A percentile compares a stretch with the other conserved stretches of the same genome.
These are phyloP conservation scores for Coniella lustricola DNA, from an alignment of 2,329 filamentous ascomycete species.

Conservation along the genomic window DNA sequence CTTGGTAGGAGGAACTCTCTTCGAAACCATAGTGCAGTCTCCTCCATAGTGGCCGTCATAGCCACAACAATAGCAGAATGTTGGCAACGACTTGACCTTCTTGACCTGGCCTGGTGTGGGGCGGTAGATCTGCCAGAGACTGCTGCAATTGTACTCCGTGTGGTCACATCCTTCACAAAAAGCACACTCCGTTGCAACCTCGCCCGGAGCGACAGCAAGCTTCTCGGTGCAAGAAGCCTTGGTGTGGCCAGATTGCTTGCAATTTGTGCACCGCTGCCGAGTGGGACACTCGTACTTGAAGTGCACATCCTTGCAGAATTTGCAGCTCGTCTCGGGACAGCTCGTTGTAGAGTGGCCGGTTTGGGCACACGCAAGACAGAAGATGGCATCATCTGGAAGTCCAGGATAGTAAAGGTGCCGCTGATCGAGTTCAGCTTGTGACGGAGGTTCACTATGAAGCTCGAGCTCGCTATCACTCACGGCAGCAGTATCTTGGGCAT, in stretches of 20 bases:
- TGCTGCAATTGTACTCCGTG: conserved; percentile 51
- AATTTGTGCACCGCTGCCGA: conserved; percentile 48
- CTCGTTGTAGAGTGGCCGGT: conserved; percentile 36
- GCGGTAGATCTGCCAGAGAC: conserved; percentile 53
- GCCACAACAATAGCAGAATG: conserved; percentile 52
- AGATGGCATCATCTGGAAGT: conserved; percentile 31
- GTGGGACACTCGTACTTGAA: conserved; percentile 44
- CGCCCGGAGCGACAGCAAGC: conserved; percentile 35
- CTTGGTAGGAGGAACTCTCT: conserved; percentile 20
- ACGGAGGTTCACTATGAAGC: not conserved
- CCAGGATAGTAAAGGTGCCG: conserved; percentile 47
- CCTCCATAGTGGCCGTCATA: conserved; percentile 46
- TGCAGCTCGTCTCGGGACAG: conserved; percentile 43
- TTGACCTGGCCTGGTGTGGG: conserved; percentile 32
- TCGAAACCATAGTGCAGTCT: conserved; percentile 39
- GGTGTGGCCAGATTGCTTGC: conserved; percentile 55
- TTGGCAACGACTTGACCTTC: conserved; percentile 43
- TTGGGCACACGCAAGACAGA: conserved; percentile 47
- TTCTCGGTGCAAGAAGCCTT: conserved; percentile 47
- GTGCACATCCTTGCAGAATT: conserved; percentile 42
- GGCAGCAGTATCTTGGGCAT: not conserved
- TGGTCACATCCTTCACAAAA: conserved; percentile 52
- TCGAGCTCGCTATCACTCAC: not conserved
- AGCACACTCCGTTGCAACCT: conserved; percentile 47
- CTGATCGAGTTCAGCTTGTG: conserved; percentile 29